A percentile compares a stretch with the other conserved stretches of the same genome.
phyloP scores from a whole-genome alignment of 1,284 basidiomycete species.

The Apiotrichum veenhuisii region DNA sequence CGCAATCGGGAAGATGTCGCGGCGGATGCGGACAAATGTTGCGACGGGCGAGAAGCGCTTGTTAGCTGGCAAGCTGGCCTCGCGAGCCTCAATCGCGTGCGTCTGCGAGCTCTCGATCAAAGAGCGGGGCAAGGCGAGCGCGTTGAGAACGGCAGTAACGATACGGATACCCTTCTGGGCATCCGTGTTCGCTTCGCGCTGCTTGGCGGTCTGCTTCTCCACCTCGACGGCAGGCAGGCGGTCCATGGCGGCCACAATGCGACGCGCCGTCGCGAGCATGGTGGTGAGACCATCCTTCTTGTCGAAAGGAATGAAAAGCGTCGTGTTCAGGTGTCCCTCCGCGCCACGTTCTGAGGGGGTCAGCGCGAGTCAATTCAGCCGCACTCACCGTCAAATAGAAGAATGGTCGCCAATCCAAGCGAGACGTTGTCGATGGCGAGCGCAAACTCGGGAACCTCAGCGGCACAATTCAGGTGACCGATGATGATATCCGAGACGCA shows the following conservation, averaged over 20 bases:
- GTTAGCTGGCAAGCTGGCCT: slow-evolving; percentile 44
- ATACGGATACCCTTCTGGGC: slow-evolving; percentile 9
- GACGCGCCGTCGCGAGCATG: slow-evolving; percentile 61
- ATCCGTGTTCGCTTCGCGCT: slow-evolving; percentile 55
- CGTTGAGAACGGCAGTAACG: slow-evolving; percentile 70
- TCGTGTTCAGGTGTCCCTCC: slow-evolving; percentile 73
- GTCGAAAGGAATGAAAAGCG: slow-evolving; percentile 72
- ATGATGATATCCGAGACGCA: slow-evolving; percentile 70
- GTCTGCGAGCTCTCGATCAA: slow-evolving; percentile 85
- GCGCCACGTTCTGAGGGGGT: slow-evolving; percentile 59
- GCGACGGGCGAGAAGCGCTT: slow-evolving; percentile 81
- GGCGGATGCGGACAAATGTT: slow-evolving; percentile 68
- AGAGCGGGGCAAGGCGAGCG: slow-evolving; percentile 72
- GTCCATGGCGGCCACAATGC: slow-evolving; percentile 59
- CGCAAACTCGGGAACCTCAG: slow-evolving; percentile 19
- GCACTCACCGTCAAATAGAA: slow-evolving; percentile 63
- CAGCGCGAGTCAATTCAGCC: no score
- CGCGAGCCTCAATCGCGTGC: slow-evolving; percentile 27
- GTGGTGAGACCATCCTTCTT: slow-evolving; percentile 67
- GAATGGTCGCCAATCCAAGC: slow-evolving; percentile 64
- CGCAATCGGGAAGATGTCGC: slow-evolving; percentile 65
- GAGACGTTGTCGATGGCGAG: slow-evolving; percentile 61
- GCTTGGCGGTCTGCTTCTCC: slow-evolving; percentile 57
- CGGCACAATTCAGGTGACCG: slow-evolving; percentile 59
- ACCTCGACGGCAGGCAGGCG: slow-evolving; percentile 48